phyloP scores from a whole-genome alignment of 208 protist genomes.

The Endotrypanum monterogeii region DNA sequence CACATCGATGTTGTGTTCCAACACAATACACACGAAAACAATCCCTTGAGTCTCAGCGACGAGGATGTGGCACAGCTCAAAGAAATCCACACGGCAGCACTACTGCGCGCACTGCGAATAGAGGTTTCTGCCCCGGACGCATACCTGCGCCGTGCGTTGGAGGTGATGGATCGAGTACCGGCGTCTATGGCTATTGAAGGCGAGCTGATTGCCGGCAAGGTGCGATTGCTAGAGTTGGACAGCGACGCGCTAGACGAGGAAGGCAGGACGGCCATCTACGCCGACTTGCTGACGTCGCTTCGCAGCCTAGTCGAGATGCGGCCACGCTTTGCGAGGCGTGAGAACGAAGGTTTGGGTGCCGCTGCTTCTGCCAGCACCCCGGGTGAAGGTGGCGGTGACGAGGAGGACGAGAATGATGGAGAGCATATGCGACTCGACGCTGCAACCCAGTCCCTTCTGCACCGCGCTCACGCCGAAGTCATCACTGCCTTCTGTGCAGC shows the following conservation, averaged over 20 bases:
- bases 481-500: constrained; percentile 58
- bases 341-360: not conserved
- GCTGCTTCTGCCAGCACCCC: not conserved
- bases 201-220: constrained; percentile 75
- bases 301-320: constrained; percentile 79
- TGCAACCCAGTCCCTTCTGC: constrained; percentile 40
- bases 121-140: constrained; percentile 51
- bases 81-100: constrained; percentile 34
- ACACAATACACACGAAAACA: constrained; percentile 66
- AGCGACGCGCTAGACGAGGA: constrained; percentile 57
- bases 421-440: constrained; percentile 25
- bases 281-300: constrained; percentile 74
- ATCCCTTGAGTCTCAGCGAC: constrained; percentile 46
- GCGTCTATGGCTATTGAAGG: constrained; percentile 67
- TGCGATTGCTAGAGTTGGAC: constrained; percentile 67
- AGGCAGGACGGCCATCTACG: constrained; percentile 59
- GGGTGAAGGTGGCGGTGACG: not conserved
- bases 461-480: constrained; percentile 55
- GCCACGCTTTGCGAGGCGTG: constrained; percentile 30
- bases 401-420: constrained; percentile 6
- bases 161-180: constrained; percentile 68
- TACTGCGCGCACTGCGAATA: constrained; percentile 69
- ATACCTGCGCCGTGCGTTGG: constrained; percentile 67
- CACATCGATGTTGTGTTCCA: constrained; percentile 71
- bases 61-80: constrained; percentile 33